phyloP scores from a whole-genome alignment of 108 stramenopile genomes.

The Parietichytrium sp. region DNA sequence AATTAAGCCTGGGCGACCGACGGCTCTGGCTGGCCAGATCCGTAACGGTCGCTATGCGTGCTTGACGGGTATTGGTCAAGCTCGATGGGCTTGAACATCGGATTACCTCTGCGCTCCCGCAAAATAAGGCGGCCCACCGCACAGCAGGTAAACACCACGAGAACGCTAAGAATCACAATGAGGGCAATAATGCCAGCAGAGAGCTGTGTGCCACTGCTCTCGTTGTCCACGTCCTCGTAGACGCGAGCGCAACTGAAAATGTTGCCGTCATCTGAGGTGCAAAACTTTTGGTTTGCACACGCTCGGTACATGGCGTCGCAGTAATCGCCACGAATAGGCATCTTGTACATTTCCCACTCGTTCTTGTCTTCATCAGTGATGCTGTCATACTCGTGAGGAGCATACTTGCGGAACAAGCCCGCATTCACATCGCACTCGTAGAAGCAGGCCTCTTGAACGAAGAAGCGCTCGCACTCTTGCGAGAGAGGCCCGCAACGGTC shows the following conservation, averaged over 20 bases:
- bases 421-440: constrained; percentile 41
- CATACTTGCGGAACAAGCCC: constrained; percentile 6
- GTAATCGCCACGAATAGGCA: constrained; percentile 50
- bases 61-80: no score
- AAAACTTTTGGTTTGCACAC: constrained; percentile 46
- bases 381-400: constrained; percentile 20
- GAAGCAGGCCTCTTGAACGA: constrained; percentile 40
- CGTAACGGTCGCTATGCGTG: no score
- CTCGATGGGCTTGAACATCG: background rate
- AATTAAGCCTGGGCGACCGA: no score
- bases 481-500: constrained; percentile 30
- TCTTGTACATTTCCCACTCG: constrained; percentile 46
- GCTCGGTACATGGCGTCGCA: constrained; percentile 52
- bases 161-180: background rate
- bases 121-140: background rate
- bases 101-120: constrained; percentile 28
- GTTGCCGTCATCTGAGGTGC: constrained; percentile 15
- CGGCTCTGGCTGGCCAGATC: no score
- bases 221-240: background rate
- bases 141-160: background rate
- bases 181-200: background rate
- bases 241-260: background rate
- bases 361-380: background rate
- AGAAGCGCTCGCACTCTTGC: constrained; percentile 40
- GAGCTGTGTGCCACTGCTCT: background rate